Evolutionary conservation across 2,329 filamentous ascomycete genomes (phyloP), one percentile per base, ranked within the genome.

Genomic region (Coniella vitis): DNA sequence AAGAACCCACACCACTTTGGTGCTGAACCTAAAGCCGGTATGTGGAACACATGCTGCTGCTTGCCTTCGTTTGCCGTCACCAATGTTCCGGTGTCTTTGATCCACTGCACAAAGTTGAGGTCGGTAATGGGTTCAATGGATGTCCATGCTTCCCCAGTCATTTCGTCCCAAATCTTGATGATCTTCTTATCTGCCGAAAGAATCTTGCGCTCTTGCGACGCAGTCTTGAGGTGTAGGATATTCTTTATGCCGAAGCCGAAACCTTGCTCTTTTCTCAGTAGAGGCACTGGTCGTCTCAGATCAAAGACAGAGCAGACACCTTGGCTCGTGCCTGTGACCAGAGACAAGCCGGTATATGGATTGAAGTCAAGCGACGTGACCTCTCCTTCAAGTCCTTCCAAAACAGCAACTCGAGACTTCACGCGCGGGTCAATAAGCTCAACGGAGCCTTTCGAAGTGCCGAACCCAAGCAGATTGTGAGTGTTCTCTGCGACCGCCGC

Each of bases 1-100:
- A 98, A 72, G 79, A 97, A 97, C 3, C 87, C 84, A 63, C 93
- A 97, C 93, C 93, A 98, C 61, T 82, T 88, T 1, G 93, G 94
- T 1, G 93, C 90, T 0, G 91, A 89, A 1, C 93, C 93, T 19
- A 97, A 78, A 61, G 95, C 89, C 2, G 91, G 91, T 45, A 97
- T 87, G 65, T 96, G 93, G 71, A 96, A 97, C 1, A 89, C 83
- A 66, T 97, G 90, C 63, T 96, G 90, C 57, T 95, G 89, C 58
- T 89, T 84, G 50, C 93, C 94, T 71, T 98, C 93, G 62, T 98
- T 98, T 35, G 94, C 93, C 4, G 91, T 97, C 47, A 98, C 74
- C 16, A 98, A 75, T 90, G 98, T 98, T 48, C 93, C 93, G 22
- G 84, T 90, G 58, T 95, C 83, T 56, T 86, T 90, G 63, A 88